These are phyloP conservation scores for Teratosphaeriaceae sp. DNA, from an alignment of 2,329 filamentous ascomycete species.

Conservation along the genomic window DNA sequence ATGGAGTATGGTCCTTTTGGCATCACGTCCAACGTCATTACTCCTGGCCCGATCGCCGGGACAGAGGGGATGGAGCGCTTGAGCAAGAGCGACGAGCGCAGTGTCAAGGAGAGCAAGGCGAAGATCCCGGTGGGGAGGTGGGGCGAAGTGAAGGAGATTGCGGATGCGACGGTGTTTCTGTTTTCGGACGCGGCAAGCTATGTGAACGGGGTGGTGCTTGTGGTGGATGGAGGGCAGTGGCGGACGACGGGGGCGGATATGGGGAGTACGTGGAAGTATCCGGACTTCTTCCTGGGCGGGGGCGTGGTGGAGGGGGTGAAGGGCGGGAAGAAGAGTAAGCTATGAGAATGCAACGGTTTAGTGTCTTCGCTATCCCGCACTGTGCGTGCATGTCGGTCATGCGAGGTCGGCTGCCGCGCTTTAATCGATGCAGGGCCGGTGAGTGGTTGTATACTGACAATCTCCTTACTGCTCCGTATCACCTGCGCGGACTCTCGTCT, in stretches of 20 bases:
- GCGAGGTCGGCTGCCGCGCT: too few species aligned
- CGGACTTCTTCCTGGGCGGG: slow-evolving; percentile 53
- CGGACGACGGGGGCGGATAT: slow-evolving; percentile 32
- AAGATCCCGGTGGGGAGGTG: slow-evolving; percentile 66
- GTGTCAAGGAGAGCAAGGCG: slow-evolving; percentile 24
- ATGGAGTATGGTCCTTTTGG: slow-evolving; percentile 88
- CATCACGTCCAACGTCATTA: slow-evolving; percentile 79
- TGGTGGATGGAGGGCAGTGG: slow-evolving; percentile 56
- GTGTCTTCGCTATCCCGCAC: too few species aligned
- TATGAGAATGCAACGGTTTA: not conserved
- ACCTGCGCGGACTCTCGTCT: too few species aligned
- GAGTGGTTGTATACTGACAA: too few species aligned
- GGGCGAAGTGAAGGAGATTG: slow-evolving; percentile 79
- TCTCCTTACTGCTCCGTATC: too few species aligned
- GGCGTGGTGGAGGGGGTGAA: slow-evolving; percentile 51
- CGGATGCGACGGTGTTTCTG: slow-evolving; percentile 83
- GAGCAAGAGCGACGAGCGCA: slow-evolving; percentile 26
- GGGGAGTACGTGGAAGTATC: slow-evolving; percentile 42
- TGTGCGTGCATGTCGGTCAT: too few species aligned
- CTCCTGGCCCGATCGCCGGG: slow-evolving; percentile 75
- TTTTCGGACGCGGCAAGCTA: slow-evolving; percentile 82
- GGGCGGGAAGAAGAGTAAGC: slow-evolving; percentile 44
- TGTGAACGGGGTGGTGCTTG: slow-evolving; percentile 74
- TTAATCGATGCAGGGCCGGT: too few species aligned
- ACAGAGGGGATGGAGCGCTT: slow-evolving; percentile 60